Percentiles rank a stretch among this genome's conserved stretches.
These are phyloP conservation scores for Fusarium guadeloupense DNA, from an alignment of 2,329 filamentous ascomycete species.

Conservation along the genomic window DNA sequence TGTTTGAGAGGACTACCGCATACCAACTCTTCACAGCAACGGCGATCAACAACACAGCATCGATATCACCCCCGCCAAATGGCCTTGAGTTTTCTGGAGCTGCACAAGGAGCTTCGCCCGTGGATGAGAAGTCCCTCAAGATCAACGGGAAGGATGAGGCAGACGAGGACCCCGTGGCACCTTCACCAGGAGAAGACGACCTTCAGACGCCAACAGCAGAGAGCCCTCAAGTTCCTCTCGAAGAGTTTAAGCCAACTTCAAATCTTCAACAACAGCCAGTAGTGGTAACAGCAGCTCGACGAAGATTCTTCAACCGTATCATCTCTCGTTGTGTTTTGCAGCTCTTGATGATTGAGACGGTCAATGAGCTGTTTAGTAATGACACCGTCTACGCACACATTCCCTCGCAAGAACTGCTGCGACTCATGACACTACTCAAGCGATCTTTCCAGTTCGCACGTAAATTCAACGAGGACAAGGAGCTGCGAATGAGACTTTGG, in stretches of 20 bases:
- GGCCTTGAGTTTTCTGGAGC: slow-evolving; percentile 61
- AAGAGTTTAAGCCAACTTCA: slow-evolving; percentile 85
- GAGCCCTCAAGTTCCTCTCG: slow-evolving; percentile 63
- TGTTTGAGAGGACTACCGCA: slow-evolving; percentile 94
- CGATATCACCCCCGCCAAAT: slow-evolving; percentile 62
- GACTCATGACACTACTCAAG: slow-evolving; percentile 93
- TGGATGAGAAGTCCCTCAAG: slow-evolving; percentile 67
- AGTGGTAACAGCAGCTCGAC: slow-evolving; percentile 89
- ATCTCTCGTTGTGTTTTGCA: slow-evolving; percentile 98
- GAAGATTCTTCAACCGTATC: slow-evolving; percentile 98
- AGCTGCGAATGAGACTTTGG: slow-evolving; percentile 93
- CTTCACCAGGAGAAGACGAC: slow-evolving; percentile 49
- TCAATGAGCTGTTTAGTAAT: slow-evolving; percentile 98
- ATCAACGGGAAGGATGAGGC: slow-evolving; percentile 65
- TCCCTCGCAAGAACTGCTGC: slow-evolving; percentile 86
- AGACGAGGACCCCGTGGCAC: slow-evolving; percentile 47
- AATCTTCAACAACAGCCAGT: slow-evolving; percentile 86
- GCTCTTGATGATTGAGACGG: slow-evolving; percentile 98
- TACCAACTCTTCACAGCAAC: slow-evolving; percentile 94
- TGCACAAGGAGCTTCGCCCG: slow-evolving; percentile 49
- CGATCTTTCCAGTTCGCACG: slow-evolving; percentile 97
- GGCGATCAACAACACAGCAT: slow-evolving; percentile 62
- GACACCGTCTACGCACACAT: slow-evolving; percentile 94
- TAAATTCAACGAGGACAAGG: slow-evolving; percentile 97
- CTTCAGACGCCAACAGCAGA: slow-evolving; percentile 45